Conservation (phyloP, 2,329 filamentous ascomycete species). For the Pezicula radicicola region DNA sequence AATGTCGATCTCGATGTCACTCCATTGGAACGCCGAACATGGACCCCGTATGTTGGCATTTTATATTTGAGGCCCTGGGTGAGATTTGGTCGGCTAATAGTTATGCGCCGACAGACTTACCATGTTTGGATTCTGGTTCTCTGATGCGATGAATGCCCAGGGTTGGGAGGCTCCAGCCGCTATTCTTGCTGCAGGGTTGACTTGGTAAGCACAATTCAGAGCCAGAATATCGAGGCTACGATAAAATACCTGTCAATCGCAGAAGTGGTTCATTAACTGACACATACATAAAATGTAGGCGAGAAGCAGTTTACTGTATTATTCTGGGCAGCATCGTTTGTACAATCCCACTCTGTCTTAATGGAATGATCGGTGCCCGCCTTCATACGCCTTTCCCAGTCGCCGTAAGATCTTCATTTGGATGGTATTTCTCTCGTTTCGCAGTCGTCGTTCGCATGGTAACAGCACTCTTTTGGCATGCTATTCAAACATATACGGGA, state of each 20-base stretch:
- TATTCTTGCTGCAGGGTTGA: constrained; percentile 43
- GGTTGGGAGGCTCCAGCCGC: constrained; percentile 41
- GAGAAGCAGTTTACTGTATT: constrained; percentile 33
- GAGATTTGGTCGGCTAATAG: background rate
- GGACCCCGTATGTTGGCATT: constrained; percentile 30
- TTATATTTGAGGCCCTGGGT: background rate
- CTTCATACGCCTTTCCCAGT: constrained; percentile 44
- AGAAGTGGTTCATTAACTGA: background rate
- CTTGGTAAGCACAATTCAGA: constrained; percentile 28
- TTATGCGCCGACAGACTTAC: constrained; percentile 13
- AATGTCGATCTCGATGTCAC: constrained; percentile 44
- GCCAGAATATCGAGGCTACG: background rate
- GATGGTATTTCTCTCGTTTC: constrained; percentile 38
- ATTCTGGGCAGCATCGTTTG: constrained; percentile 57
- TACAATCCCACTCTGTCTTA: constrained; percentile 45
- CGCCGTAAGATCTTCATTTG: constrained; percentile 39
- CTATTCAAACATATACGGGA: constrained; percentile 25
- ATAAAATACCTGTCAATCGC: background rate
- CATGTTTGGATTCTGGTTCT: constrained; percentile 42
- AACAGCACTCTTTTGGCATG: constrained; percentile 26
- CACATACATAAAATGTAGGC: constrained; percentile 2
- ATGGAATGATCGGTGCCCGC: constrained; percentile 43
- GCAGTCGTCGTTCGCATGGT: constrained; percentile 34
- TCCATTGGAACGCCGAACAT: constrained; percentile 40
- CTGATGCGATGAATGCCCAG: constrained; percentile 41